These are phyloP conservation scores for Plectosphaerella plurivora DNA, from an alignment of 2,329 filamentous ascomycete species.

Conservation along the genomic window DNA sequence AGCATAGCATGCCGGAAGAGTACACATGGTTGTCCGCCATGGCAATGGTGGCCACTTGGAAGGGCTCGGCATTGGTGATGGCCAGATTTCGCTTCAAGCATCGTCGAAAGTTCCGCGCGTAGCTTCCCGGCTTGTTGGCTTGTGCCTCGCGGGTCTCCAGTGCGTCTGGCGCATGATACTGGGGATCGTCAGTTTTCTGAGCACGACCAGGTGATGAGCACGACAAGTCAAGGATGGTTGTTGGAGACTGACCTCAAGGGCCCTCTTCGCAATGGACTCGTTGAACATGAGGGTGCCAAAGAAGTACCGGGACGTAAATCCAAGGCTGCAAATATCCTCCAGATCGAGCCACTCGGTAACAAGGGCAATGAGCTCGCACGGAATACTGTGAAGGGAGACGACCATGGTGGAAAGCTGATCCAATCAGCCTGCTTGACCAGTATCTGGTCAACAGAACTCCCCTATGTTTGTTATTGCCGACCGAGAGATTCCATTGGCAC, in stretches of 20 bases:
- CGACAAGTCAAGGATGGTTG: background rate
- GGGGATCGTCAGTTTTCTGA: too few species aligned
- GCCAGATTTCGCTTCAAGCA: constrained; percentile 58
- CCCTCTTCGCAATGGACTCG: background rate
- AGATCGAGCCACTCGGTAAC: background rate
- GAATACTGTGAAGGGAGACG: too few species aligned
- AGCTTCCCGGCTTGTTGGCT: constrained; percentile 16
- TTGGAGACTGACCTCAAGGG: background rate
- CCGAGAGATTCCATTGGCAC: too few species aligned
- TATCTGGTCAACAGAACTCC: too few species aligned
- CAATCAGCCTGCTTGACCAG: too few species aligned
- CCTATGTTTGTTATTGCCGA: too few species aligned
- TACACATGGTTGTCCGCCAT: constrained; percentile 60
- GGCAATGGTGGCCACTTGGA: constrained; percentile 54
- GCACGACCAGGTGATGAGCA: too few species aligned
- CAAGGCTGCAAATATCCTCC: background rate
- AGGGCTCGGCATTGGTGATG: constrained; percentile 57
- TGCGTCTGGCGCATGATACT: background rate
- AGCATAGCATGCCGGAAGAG: constrained; percentile 59
- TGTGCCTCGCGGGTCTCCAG: background rate
- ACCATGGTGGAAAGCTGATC: too few species aligned
- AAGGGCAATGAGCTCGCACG: background rate
- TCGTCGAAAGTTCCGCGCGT: constrained; percentile 51
- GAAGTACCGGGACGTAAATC: background rate
- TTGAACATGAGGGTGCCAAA: background rate